phyloP scores from a whole-genome alignment of 306 rosid genomes.

The Ziziphus jujuba region DNA sequence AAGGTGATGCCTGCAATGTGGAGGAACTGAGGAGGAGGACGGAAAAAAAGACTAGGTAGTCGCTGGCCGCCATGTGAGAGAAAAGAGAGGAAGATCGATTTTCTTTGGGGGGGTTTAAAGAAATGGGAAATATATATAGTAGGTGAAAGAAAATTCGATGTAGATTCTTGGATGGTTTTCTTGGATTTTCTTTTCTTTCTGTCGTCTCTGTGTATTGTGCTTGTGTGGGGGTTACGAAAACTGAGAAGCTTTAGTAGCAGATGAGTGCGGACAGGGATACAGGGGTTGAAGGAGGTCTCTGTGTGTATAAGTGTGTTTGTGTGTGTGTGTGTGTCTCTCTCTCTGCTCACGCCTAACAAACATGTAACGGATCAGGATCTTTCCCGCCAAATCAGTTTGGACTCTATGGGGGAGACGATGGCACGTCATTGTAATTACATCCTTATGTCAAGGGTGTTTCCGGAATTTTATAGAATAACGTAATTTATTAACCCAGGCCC shows the following conservation, averaged over 20 bases:
- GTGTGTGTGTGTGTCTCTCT: no score
- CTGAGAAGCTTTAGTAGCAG: background rate
- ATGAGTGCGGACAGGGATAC: background rate
- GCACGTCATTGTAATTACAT: background rate
- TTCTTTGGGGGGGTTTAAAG: slow-evolving; percentile 4
- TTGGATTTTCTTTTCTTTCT: background rate
- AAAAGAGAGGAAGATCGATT: background rate
- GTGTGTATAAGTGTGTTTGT: no score
- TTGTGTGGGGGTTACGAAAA: background rate
- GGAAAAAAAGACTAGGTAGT: background rate
- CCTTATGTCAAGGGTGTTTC: background rate
- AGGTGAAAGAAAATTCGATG: background rate
- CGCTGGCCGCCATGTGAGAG: slow-evolving; percentile 12
- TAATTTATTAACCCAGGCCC: no score
- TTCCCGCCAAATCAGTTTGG: slow-evolving; percentile 8
- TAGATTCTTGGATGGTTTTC: background rate
- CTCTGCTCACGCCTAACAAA: background rate
- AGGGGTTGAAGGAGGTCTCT: background rate
- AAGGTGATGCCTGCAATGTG: background rate
- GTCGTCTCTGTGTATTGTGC: no score
- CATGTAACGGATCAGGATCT: slow-evolving; percentile 3
- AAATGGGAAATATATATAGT: background rate
- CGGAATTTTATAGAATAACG: no score
- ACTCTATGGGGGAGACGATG: background rate
- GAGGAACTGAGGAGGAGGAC: slow-evolving; percentile 3